Percentiles rank a stretch among this genome's conserved stretches.
phyloP scores from a whole-genome alignment of 2,329 filamentous ascomycete species.

The Septoria petroselini region DNA sequence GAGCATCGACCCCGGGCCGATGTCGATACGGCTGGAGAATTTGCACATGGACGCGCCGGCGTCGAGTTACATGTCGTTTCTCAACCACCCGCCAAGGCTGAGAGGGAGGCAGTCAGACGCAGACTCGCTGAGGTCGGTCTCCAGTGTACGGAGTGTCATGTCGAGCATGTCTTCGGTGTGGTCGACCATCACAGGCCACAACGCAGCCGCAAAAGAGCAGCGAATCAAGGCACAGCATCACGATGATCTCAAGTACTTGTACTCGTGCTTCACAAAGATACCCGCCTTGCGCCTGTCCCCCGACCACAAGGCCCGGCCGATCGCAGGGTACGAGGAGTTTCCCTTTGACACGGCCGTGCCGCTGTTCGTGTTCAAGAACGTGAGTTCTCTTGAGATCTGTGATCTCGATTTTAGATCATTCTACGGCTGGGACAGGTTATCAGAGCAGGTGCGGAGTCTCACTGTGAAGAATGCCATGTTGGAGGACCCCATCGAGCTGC shows the following conservation, averaged over 20 bases:
- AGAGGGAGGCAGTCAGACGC: slow-evolving; percentile 77
- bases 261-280: slow-evolving; percentile 98
- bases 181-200: slow-evolving; percentile 81
- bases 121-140: slow-evolving; percentile 90
- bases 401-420: slow-evolving; percentile 96
- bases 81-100: slow-evolving; percentile 66
- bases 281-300: slow-evolving; percentile 84
- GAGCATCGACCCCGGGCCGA: slow-evolving; percentile 83
- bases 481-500: slow-evolving; percentile 83
- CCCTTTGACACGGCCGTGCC: slow-evolving; percentile 93
- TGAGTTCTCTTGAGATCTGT: slow-evolving; percentile 88
- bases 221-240: slow-evolving; percentile 83
- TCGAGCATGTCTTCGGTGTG: slow-evolving; percentile 92
- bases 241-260: slow-evolving; percentile 89
- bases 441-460: slow-evolving; percentile 86
- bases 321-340: slow-evolving; percentile 93
- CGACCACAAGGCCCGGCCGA: slow-evolving; percentile 87
- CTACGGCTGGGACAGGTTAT: slow-evolving; percentile 91
- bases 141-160: slow-evolving; percentile 95
- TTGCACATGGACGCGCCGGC: slow-evolving; percentile 83
- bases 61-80: slow-evolving; percentile 92
- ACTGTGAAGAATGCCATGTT: slow-evolving; percentile 83
- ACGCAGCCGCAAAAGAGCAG: slow-evolving; percentile 78
- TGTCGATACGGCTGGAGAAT: slow-evolving; percentile 94
- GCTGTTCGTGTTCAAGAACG: slow-evolving; percentile 94